phyloP scores from a whole-genome alignment of 192 early-diverging fungal species.

The Podila clonocystis region DNA sequence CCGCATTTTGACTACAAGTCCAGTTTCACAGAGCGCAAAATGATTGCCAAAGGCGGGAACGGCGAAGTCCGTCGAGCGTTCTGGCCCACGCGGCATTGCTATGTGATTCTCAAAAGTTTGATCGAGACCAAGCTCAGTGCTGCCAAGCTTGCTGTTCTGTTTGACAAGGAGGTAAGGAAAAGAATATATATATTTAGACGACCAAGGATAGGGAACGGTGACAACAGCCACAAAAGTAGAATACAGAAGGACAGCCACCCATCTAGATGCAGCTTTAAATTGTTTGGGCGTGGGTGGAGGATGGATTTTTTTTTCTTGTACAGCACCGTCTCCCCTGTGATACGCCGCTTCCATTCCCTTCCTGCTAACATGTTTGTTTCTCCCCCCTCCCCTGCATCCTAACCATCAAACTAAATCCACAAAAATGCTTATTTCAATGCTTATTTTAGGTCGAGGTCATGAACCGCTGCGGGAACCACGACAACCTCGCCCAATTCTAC shows the following conservation, averaged over 20 bases:
- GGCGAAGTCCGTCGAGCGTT: constrained; percentile 20
- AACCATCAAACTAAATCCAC: no score
- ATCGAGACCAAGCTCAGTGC: constrained; percentile 13
- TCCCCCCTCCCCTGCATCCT: neutral
- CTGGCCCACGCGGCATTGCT: constrained; percentile 3
- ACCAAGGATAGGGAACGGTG: no score
- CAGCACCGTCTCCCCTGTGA: no score
- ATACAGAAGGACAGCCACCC: no score
- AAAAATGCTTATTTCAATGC: no score
- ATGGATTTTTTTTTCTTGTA: no score
- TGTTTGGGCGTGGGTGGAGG: no score
- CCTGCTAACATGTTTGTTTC: no score
- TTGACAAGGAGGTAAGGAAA: constrained; percentile 22
- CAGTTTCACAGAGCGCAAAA: constrained; percentile 8
- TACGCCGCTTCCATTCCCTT: no score
- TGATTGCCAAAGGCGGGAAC: constrained; percentile 22
- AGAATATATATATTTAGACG: neutral
- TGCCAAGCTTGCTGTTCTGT: constrained; percentile 13
- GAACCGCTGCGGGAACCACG: constrained; percentile 24
- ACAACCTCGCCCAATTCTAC: constrained; percentile 32
- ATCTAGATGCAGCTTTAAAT: no score
- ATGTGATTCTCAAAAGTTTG: constrained; percentile 18
- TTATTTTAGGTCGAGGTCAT: constrained; percentile 37
- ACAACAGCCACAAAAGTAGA: no score
- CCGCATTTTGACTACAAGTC: constrained; percentile 7